A percentile compares a stretch with the other conserved stretches of the same genome.
Evolutionary conservation across 805 yeast species (phyloP).

Genomic region (Candida schatavii): DNA sequence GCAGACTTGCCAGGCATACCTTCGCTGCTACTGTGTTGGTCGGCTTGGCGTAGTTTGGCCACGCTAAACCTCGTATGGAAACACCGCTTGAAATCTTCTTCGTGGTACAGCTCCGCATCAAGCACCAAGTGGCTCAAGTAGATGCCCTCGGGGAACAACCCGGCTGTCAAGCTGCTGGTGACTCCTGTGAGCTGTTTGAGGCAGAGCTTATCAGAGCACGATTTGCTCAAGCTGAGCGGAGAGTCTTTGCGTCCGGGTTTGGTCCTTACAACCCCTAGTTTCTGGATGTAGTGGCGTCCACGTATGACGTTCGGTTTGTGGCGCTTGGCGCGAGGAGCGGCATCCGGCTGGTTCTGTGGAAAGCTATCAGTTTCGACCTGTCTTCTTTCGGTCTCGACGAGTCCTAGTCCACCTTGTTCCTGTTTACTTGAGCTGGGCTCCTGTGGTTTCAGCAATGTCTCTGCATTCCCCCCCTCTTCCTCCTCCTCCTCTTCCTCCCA

Average conservation of each 20-base stretch:
- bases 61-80: conserved; percentile 26
- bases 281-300: conserved; percentile 61
- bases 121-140: conserved; percentile 51
- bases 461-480: conserved; percentile 6
- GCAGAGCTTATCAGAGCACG: conserved; percentile 85
- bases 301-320: conserved; percentile 24
- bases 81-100: conserved; percentile 38
- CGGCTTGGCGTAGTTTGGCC: conserved; percentile 12
- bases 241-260: conserved; percentile 92
- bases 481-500: conserved; percentile 1
- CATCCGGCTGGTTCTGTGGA: background rate
- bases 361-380: background rate
- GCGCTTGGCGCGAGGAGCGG: background rate
- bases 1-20: background rate
- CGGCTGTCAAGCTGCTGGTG: conserved; percentile 41
- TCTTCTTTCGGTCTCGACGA: background rate
- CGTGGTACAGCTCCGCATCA: conserved; percentile 28
- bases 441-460: conserved; percentile 4
- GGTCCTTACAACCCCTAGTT: conserved; percentile 72
- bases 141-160: conserved; percentile 32
- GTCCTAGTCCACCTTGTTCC: background rate
- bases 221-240: conserved; percentile 65
- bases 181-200: conserved; percentile 58
- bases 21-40: too few relatives aligned
- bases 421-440: too few relatives aligned